Percentiles rank a stretch among this genome's conserved stretches.
Conservation (phyloP, 768 basidiomycete genomes). For the Clitopilus hobsonii region DNA sequence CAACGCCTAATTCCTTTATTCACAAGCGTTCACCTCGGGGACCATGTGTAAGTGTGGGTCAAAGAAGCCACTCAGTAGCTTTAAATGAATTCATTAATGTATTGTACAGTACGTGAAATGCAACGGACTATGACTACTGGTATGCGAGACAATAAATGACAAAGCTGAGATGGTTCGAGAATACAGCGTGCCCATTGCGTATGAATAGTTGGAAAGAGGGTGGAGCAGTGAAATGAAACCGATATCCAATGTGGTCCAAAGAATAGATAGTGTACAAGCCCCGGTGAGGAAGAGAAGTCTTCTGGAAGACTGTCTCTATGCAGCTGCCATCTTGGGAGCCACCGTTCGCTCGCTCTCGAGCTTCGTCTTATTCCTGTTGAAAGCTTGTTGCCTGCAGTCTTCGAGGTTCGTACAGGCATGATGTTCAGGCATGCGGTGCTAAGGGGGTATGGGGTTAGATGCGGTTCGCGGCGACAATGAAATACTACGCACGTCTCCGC, state of each 20-base stretch:
- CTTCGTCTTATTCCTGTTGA: constrained; percentile 83
- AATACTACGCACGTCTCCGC: constrained; percentile 57
- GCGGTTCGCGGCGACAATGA: constrained; percentile 11
- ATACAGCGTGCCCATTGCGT: neutral
- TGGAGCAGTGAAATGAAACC: constrained; percentile 1
- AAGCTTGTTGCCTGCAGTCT: constrained; percentile 83
- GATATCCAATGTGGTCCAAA: constrained; percentile 3
- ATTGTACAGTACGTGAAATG: neutral
- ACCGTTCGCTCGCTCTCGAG: constrained; percentile 87
- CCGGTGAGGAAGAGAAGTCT: constrained; percentile 1
- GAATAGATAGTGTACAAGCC: constrained; percentile 1
- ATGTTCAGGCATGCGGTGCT: constrained; percentile 90
- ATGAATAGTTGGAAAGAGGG: constrained; percentile 2
- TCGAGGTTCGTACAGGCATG: constrained; percentile 81
- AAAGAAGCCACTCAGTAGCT: neutral
- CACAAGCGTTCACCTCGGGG: neutral
- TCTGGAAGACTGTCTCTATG: constrained; percentile 31
- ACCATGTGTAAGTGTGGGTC: too few species aligned
- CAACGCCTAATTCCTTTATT: neutral
- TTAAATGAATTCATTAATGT: neutral
- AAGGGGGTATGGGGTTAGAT: constrained; percentile 10
- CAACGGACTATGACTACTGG: neutral
- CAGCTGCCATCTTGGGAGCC: constrained; percentile 80
- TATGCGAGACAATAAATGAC: neutral
- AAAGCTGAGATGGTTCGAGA: neutral